These are phyloP conservation scores for Diddensiella transvaalensis DNA, from an alignment of 805 yeast genomes.

Conservation along the genomic window DNA sequence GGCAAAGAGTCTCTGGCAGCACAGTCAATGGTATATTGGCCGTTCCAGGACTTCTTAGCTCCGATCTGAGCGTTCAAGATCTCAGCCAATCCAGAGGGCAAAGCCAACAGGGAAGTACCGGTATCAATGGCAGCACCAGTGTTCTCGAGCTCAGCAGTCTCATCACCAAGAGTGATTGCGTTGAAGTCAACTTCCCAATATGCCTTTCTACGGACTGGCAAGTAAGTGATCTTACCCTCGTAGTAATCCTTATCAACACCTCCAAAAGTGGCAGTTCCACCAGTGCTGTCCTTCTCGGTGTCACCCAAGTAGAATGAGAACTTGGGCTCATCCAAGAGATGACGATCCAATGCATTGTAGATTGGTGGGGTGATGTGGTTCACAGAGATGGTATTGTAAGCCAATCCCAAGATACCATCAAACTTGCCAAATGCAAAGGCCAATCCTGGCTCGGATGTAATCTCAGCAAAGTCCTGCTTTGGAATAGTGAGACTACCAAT, in stretches of 20 bases:
- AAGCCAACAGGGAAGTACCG: constrained; percentile 92
- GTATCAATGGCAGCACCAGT: constrained; percentile 99
- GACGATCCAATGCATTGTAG: constrained; percentile 80
- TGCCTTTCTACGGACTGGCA: constrained; percentile 98
- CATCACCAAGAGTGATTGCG: constrained; percentile 87
- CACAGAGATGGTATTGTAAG: constrained; percentile 87
- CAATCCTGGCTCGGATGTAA: constrained; percentile 95
- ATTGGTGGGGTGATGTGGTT: constrained; percentile 89
- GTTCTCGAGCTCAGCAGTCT: constrained; percentile 73
- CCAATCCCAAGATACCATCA: constrained; percentile 96
- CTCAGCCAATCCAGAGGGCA: constrained; percentile 95
- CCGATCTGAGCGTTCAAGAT: constrained; percentile 93
- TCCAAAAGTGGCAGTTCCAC: constrained; percentile 94
- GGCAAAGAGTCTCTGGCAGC: constrained; percentile 79
- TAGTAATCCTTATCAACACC: constrained; percentile 78
- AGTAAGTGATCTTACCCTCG: constrained; percentile 84
- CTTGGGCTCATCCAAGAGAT: constrained; percentile 76
- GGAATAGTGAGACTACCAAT: constrained; percentile 84
- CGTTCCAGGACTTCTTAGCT: constrained; percentile 95
- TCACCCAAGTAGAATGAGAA: constrained; percentile 92
- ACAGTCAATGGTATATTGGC: constrained; percentile 94
- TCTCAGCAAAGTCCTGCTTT: constrained; percentile 93
- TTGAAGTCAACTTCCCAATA: constrained; percentile 98
- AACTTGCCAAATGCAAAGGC: constrained; percentile 98
- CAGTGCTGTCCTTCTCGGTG: constrained; percentile 58